Evolutionary conservation across 768 basidiomycete species (phyloP).

Genomic region (Mycena belliarum): DNA sequence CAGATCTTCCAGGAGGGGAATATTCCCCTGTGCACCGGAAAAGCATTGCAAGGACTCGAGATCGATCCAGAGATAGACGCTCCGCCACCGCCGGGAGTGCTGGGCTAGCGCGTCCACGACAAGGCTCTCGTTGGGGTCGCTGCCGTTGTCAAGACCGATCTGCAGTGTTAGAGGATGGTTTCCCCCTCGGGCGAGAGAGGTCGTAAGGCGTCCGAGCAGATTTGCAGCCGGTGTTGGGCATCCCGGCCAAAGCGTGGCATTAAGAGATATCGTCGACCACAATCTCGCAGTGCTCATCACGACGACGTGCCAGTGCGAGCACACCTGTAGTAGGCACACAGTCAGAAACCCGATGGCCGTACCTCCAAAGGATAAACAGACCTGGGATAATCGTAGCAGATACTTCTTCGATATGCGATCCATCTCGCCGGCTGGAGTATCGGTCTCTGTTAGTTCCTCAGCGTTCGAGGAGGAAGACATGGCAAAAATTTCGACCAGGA

Average conservation of each 20-base stretch:
- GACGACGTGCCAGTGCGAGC: neutral
- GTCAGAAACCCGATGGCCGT: neutral
- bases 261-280: neutral
- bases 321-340: too few relatives aligned
- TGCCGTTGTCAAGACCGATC: too few relatives aligned
- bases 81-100: neutral
- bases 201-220: too few relatives aligned
- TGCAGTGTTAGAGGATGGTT: too few relatives aligned
- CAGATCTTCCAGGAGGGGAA: neutral
- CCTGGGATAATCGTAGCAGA: neutral
- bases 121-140: too few relatives aligned
- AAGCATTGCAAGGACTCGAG: neutral
- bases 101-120: too few relatives aligned
- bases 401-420: neutral
- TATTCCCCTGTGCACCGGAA: neutral
- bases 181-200: too few relatives aligned
- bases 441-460: too few relatives aligned
- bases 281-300: neutral
- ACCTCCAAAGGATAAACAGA: too few relatives aligned
- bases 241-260: neutral
- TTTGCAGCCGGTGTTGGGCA: too few relatives aligned
- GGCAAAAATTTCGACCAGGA: slow-evolving; percentile 2
- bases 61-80: neutral
- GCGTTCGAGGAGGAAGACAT: neutral
- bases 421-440: neutral